Evolutionary conservation across 805 yeast species (phyloP), one percentile per base, ranked within the genome.

Genomic region (Cyberlindnera saturnus): DNA sequence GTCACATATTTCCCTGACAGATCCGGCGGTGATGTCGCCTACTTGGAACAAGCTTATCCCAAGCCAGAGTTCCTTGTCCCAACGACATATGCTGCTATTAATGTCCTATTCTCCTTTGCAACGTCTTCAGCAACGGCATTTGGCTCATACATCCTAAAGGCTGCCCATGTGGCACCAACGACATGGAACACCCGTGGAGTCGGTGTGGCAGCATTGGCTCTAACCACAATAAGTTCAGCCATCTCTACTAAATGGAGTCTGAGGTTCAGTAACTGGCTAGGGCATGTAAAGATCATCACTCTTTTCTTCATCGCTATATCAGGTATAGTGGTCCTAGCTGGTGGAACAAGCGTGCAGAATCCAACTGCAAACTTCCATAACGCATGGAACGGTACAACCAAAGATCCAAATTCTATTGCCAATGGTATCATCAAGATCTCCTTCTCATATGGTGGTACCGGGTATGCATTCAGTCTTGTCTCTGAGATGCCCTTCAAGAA

Each of bases 111-210:
- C 40, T 66, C 71, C 2, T 67, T 64, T 41, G 36, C 57, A 19
- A 66, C 62, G 6, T 55, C 64, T 15, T 63, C 69, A 4, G 71
- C 70, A 7, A 51, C 64, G 20, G 71, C 71, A 1, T 66, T 65
- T 48, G 67, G 66, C 13, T 47, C 55, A 13, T 66, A 66, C 40
- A 53, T 65, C 16, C 52, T 61, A 33, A 49, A 46, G 40, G 71
- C 71, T 34, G 66, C 68, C 9, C 63, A 55, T 3, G 52, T 51
- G 35, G 51, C 53, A 13, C 47, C 55, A 6, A 78, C 82, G n/a
- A 72, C 79, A 47, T 67, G 71, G 72, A 56, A 55, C 36, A 62
- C 59, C 40, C 58, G 71, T 51, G 86, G 79, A 20, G 46, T 67
- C 35, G 69, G 65, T 19, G 57, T 63, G 18, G 66, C 59, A 20